Evolutionary conservation across 306 rosid genomes (phyloP), one percentile per base, ranked within the genome.

Genomic region (Vigna unguiculata): DNA sequence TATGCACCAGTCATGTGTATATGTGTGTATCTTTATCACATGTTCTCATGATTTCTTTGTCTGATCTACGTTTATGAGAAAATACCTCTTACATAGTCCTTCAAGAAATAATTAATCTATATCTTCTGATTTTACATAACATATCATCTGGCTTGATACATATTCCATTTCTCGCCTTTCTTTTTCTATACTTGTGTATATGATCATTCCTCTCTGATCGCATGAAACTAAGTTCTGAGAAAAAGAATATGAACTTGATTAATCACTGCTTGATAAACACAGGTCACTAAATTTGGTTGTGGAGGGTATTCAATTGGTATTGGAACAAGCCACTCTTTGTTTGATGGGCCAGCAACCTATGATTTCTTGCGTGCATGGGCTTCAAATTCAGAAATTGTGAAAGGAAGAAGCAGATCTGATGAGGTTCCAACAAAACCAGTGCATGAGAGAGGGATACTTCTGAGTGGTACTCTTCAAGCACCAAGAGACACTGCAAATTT

Each of bases 201-300:
- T 15, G 13, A 60, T 30, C 30, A 60, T 60, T 60, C 17, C 67
- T 16, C 67, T 16, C 47, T 2, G 1, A 60, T 34, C 11, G 5
- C 65, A 22, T 14, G 30, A 51, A 61, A 30, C 6, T 30, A 30
- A 49, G 15, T 19, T 52, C 9, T 9, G 6, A 22, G 59, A 52
- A 17, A 40, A 38, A 38, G n/a, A 7, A 6, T 2, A 48, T 20
- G 17, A 21, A 66, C 13, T 12, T 7, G 36, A 20, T 43, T 9
- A 32, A 64, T 43, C 19, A 58, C 40, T 28, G 7, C 28, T 65
- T 66, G 77, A 40, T 10, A 17, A 69, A 70, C 45, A 38, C 66
- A 92, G 96, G 91, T 92, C 60, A 90, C 97, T 41, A 90, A 85
- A 79, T 90, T 92, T 84, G 91, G 89, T 1, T 90, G 97, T 64